Base-by-base conservation (phyloP, 306 rosid genomes). In the Medicago arabica region DNA sequence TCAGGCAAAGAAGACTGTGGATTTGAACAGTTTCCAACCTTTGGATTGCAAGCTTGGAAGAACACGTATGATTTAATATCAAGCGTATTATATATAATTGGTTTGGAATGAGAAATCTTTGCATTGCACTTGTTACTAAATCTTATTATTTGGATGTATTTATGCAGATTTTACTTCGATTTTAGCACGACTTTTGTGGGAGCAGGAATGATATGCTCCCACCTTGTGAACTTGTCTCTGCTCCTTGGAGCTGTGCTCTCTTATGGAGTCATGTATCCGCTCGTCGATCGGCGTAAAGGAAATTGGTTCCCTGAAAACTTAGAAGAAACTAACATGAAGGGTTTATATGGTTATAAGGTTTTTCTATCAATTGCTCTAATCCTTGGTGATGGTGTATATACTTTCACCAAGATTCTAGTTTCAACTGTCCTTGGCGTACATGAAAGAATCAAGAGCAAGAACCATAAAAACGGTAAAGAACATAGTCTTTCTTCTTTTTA, bases 131-230 rank as follows among this genome's bases (percentile, higher is more conserved):
- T 68, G 49, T 36, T 73, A 69, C 73, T 70, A 3, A 3, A 61
- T 50, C 28, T 65, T 36, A 9, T 23, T 72, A 39, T 13, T 49
- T 46, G 58, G 39, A 67, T 67, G 76, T 17, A 63, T 76, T 80
- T 67, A 18, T 74, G 88, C 88, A 94, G 98, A 58, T 94, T 94
- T 86, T 94, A 85, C 82, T 94, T 92, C 76, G 93, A 94, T 75
- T 94, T 94, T 72, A 78, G 87, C 71, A 75, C 74, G 79, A 90
- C 97, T 47, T 94, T 28, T 70, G 96, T 94, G 65, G 98, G 98
- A 85, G 94, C 98, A 51, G 98, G 98, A 72, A 94, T 94, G 98
- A 92, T 94, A 68, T 92, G 97, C 67, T 94, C 98, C 19, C 97
- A 92, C 80, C 69, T 84, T 18, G 96, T 94, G 50, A 94, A 94